These are phyloP conservation scores for Hura crepitans DNA, from an alignment of 441 rosid genomes.

Conservation along the genomic window DNA sequence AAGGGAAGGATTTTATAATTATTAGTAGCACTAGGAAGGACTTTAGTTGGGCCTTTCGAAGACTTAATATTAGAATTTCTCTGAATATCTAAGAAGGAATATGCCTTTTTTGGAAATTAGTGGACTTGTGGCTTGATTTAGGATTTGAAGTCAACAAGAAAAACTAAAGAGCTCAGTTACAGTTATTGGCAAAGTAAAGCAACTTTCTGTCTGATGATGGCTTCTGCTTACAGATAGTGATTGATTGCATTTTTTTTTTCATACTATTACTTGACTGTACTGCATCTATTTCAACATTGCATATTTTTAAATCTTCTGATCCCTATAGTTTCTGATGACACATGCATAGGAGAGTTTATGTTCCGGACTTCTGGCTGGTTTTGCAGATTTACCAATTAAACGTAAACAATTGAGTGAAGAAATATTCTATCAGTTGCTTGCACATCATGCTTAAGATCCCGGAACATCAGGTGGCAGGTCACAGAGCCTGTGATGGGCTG, in stretches of 20 bases:
- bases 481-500: conserved; percentile 52
- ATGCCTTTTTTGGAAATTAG: not conserved
- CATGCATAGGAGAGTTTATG: not conserved
- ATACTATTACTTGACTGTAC: not conserved
- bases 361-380: not conserved
- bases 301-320: not conserved
- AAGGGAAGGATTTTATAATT: no score
- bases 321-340: not conserved
- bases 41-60: no score
- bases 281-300: not conserved
- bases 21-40: no score
- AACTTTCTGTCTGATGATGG: not conserved
- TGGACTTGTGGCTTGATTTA: not conserved
- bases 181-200: not conserved
- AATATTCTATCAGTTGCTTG: no score
- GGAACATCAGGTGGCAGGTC: conserved; percentile 97
- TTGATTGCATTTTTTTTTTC: not conserved
- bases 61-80: not conserved
- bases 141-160: not conserved
- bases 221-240: not conserved
- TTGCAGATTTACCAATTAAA: not conserved
- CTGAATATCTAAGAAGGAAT: not conserved
- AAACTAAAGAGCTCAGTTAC: not conserved
- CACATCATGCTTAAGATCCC: conserved; percentile 69
- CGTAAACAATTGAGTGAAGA: not conserved